Evolutionary conservation across 2,329 filamentous ascomycete species (phyloP).

Genomic region (Aschersonia sp.): DNA sequence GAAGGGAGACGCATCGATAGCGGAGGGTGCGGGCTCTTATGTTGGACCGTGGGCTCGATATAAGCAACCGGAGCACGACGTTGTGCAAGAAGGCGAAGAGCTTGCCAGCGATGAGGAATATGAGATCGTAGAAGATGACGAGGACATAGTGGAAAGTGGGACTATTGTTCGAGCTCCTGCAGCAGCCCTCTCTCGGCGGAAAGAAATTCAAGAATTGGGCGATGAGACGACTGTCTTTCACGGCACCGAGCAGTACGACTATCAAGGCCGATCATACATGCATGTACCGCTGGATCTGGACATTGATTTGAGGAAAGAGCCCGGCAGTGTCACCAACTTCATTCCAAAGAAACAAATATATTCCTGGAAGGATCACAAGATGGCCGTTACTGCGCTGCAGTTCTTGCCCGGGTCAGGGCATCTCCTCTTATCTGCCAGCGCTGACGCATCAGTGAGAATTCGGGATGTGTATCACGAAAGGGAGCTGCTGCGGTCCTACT

Average conservation of each 20-base stretch:
- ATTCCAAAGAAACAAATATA: slow-evolving; percentile 90
- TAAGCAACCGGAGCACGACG: slow-evolving; percentile 55
- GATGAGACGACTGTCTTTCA: slow-evolving; percentile 81
- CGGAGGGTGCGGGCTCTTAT: slow-evolving; percentile 79
- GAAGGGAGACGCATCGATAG: slow-evolving; percentile 71
- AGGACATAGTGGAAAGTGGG: slow-evolving; percentile 52
- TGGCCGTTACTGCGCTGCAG: slow-evolving; percentile 74
- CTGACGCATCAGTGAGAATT: slow-evolving; percentile 81
- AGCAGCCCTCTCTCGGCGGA: slow-evolving; percentile 37
- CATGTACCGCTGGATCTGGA: slow-evolving; percentile 86
- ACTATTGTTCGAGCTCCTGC: slow-evolving; percentile 42
- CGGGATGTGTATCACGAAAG: slow-evolving; percentile 89
- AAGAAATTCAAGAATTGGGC: slow-evolving; percentile 43
- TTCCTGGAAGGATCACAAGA: slow-evolving; percentile 72
- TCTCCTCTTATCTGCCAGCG: slow-evolving; percentile 74
- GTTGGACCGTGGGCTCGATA: slow-evolving; percentile 92
- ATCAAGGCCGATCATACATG: slow-evolving; percentile 94
- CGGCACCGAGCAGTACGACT: slow-evolving; percentile 71
- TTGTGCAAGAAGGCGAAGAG: slow-evolving; percentile 59
- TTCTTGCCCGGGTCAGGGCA: slow-evolving; percentile 87
- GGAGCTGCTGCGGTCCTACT: slow-evolving; percentile 81
- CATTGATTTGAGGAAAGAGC: slow-evolving; percentile 69
- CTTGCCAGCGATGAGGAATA: slow-evolving; percentile 69
- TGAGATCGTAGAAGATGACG: slow-evolving; percentile 60
- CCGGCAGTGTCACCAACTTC: slow-evolving; percentile 71